phyloP scores from a whole-genome alignment of 2,329 filamentous ascomycete genomes.

The Magnaporthales sp. region DNA sequence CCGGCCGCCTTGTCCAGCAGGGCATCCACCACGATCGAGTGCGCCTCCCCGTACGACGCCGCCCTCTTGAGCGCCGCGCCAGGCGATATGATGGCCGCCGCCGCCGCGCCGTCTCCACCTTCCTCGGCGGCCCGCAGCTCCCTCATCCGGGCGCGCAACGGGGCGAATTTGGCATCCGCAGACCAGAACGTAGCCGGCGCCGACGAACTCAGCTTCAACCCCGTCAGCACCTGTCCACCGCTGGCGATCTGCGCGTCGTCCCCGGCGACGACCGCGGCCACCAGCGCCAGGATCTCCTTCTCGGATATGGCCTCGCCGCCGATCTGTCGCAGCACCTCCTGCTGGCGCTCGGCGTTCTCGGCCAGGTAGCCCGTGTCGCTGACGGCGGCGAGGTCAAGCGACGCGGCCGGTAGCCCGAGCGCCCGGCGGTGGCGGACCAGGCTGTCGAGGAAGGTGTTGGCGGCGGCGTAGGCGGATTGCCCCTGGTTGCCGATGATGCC shows the following conservation, averaged over 20 bases:
- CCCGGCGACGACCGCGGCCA: slow-evolving; percentile 9
- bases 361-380: slow-evolving; percentile 10
- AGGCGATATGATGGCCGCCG: slow-evolving; percentile 5
- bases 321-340: slow-evolving; percentile 7
- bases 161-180: slow-evolving; percentile 6
- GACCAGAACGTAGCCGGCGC: slow-evolving; percentile 8
- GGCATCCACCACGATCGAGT: slow-evolving; percentile 7
- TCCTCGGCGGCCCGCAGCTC: not conserved
- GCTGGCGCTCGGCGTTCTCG: slow-evolving; percentile 9
- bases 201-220: slow-evolving; percentile 6
- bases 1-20: slow-evolving; percentile 10
- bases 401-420: slow-evolving; percentile 5
- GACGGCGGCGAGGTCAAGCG: slow-evolving; percentile 10
- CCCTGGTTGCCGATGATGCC: slow-evolving; percentile 16
- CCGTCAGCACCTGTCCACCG: slow-evolving; percentile 10
- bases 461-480: slow-evolving; percentile 22
- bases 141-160: not conserved
- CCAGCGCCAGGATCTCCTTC: slow-evolving; percentile 9
- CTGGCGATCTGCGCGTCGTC: slow-evolving; percentile 6
- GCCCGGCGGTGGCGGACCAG: slow-evolving; percentile 13
- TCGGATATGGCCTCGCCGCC: slow-evolving; percentile 9
- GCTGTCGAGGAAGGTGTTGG: slow-evolving; percentile 23
- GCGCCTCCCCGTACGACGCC: slow-evolving; percentile 5
- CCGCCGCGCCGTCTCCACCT: not conserved
- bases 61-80: slow-evolving; percentile 8